Evolutionary conservation across 2,329 filamentous ascomycete species (phyloP).

Genomic region (Septoria petroselini): DNA sequence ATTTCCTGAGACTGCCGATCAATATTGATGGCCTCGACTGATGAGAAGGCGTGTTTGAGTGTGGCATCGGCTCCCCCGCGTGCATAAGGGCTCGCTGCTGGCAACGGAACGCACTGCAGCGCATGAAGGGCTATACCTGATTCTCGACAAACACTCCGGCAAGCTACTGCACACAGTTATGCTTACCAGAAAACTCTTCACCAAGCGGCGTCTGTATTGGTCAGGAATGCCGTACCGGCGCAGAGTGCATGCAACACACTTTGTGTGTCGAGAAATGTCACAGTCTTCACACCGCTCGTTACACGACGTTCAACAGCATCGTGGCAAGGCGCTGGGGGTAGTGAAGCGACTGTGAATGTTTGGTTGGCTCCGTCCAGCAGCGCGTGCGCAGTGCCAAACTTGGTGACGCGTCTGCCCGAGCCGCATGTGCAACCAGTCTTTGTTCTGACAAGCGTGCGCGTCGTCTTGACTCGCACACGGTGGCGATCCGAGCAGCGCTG

Average conservation of each 20-base stretch:
- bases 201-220: constrained; percentile 16
- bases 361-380: constrained; percentile 8
- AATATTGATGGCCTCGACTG: constrained; percentile 5
- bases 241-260: constrained; percentile 7
- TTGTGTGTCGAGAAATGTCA: constrained; percentile 15
- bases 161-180: constrained; percentile 23
- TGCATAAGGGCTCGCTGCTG: constrained; percentile 4
- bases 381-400: constrained; percentile 5
- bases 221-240: not conserved
- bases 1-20: constrained; percentile 1
- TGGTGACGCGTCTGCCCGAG: constrained; percentile 12
- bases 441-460: not conserved
- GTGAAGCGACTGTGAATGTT: constrained; percentile 1
- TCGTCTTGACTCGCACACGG: constrained; percentile 15
- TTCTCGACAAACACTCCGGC: constrained; percentile 7
- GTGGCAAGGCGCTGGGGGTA: not conserved
- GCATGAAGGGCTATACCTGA: constrained; percentile 12
- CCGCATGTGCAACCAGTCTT: constrained; percentile 11
- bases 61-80: constrained; percentile 1
- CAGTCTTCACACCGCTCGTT: constrained; percentile 23
- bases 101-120: constrained; percentile 19
- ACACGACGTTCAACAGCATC: constrained; percentile 9
- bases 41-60: constrained; percentile 4
- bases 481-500: constrained; percentile 7
- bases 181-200: constrained; percentile 25